These are phyloP conservation scores for Panus rudis DNA, from an alignment of 768 basidiomycete species.

Conservation along the genomic window DNA sequence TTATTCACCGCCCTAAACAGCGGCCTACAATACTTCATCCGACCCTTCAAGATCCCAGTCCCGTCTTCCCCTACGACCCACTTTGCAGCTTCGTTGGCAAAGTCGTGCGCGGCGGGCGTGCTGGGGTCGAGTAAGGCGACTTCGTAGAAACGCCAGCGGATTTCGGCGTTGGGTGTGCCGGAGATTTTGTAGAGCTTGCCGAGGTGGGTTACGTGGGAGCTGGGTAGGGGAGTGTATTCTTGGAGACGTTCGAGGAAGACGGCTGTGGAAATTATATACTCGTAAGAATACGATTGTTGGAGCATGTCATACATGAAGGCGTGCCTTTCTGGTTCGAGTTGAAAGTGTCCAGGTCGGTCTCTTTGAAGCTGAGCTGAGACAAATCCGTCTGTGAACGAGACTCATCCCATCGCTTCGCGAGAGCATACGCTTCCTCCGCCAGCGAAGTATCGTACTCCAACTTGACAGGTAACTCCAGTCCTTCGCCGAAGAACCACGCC, in stretches of 20 bases:
- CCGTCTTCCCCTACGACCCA: conserved; percentile 65
- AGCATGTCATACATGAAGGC: conserved; percentile 9
- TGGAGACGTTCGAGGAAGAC: conserved; percentile 81
- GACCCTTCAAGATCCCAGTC: conserved; percentile 58
- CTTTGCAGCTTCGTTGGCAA: conserved; percentile 36
- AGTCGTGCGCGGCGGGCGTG: conserved; percentile 41
- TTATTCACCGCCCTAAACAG: conserved; percentile 47
- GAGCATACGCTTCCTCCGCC: conserved; percentile 58
- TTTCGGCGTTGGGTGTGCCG: conserved; percentile 64
- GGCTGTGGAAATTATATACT: conserved; percentile 32
- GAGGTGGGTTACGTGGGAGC: conserved; percentile 51
- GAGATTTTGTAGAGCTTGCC: conserved; percentile 44
- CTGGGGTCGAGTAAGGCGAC: conserved; percentile 50
- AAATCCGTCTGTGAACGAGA: conserved; percentile 43
- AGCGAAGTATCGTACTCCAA: conserved; percentile 71
- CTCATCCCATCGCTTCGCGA: conserved; percentile 70
- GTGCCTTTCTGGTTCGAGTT: conserved; percentile 72
- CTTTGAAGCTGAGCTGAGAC: conserved; percentile 45
- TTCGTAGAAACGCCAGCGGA: conserved; percentile 73
- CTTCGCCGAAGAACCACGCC: conserved; percentile 83
- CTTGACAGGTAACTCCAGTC: conserved; percentile 61
- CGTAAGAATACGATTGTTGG: not conserved
- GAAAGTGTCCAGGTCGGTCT: conserved; percentile 54
- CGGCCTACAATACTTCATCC: conserved; percentile 83
- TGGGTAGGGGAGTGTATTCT: conserved; percentile 53